Base-by-base conservation (phyloP, 805 yeast species). In the Saccharomycopsis sp. region DNA sequence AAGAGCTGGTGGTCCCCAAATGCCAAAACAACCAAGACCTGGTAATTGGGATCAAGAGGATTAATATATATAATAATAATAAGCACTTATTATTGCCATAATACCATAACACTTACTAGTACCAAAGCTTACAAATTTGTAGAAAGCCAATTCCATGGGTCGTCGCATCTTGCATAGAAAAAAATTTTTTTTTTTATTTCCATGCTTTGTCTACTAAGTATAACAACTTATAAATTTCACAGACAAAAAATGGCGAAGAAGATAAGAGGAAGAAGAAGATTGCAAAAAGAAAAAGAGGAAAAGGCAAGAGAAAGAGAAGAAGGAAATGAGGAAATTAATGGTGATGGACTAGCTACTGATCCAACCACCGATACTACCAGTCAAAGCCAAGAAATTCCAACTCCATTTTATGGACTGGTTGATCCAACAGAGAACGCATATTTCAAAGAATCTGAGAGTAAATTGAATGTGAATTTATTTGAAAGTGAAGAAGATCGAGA, bases 21-120 rank as follows among this genome's bases (percentile, higher is more conserved):
- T 88, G 75, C 96, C 96, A 27, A 71, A 75, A 53, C 94, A 85
- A 59, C 82, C 81, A 54, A 79, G 79, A 63, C 90, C 93, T 38
- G 96, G 96, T 50, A 88, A 87, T 68, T 88, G 97, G 97, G 97
- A 88, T 60, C 93, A 82, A 65, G 96, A 75, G 50, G 96, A 89
- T 66, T 87, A 67, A 57, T 22, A 7, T n/a, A n/a, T n/a, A n/a
- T n/a, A n/a, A n/a, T n/a, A n/a, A n/a, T n/a, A n/a, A n/a, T n/a
- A n/a, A n/a, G n/a, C n/a, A n/a, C n/a, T n/a, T n/a, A n/a, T n/a
- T n/a, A n/a, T n/a, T n/a, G n/a, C n/a, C n/a, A n/a, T n/a, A n/a
- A n/a, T n/a, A n/a, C n/a, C n/a, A n/a, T n/a, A n/a, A n/a, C n/a
- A n/a, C n/a, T n/a, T n/a, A n/a, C n/a, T n/a, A n/a, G n/a, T n/a